Percentiles rank a stretch among this genome's conserved stretches.
phyloP scores from a whole-genome alignment of 1,284 basidiomycete species.

The Bjerkandera adusta region DNA sequence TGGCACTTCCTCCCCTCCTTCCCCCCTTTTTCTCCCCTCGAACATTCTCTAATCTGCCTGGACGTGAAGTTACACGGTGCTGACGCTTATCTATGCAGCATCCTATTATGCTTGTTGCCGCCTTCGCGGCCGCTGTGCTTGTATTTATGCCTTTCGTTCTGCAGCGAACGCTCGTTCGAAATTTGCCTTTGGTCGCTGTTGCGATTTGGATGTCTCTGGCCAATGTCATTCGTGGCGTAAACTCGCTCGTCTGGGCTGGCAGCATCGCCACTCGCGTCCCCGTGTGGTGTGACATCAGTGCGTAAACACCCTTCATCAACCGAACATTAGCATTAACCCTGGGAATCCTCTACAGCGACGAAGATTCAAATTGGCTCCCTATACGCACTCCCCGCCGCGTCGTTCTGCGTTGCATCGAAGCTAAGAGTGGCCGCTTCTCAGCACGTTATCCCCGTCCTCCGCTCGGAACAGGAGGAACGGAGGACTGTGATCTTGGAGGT shows the following conservation, averaged over 20 bases:
- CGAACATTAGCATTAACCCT: neutral
- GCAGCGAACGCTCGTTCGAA: neutral
- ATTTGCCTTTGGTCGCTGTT: neutral
- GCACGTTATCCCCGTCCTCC: neutral
- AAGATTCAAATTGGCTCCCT: conserved; percentile 2
- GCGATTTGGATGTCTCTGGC: conserved; percentile 6
- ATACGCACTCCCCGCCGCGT: conserved; percentile 2
- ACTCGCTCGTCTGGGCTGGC: conserved; percentile 4
- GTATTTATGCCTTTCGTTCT: neutral
- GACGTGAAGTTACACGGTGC: too few species aligned
- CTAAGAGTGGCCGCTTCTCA: neutral
- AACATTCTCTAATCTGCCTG: too few species aligned
- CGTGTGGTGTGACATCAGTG: conserved; percentile 12
- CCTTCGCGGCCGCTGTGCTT: neutral
- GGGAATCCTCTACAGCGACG: neutral
- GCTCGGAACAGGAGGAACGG: neutral
- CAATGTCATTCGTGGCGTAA: conserved; percentile 3
- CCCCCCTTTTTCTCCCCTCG: too few species aligned
- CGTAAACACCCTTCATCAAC: neutral
- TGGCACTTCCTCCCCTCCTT: too few species aligned
- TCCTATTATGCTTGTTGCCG: conserved; percentile 1
- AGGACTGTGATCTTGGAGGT: neutral
- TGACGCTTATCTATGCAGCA: too few species aligned
- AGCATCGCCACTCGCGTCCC: neutral
- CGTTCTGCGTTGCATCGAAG: neutral